Percentiles rank a stretch among this genome's conserved stretches.
phyloP scores from a whole-genome alignment of 176 grass and related monocot genomes.

The Rhynchospora tenuis region DNA sequence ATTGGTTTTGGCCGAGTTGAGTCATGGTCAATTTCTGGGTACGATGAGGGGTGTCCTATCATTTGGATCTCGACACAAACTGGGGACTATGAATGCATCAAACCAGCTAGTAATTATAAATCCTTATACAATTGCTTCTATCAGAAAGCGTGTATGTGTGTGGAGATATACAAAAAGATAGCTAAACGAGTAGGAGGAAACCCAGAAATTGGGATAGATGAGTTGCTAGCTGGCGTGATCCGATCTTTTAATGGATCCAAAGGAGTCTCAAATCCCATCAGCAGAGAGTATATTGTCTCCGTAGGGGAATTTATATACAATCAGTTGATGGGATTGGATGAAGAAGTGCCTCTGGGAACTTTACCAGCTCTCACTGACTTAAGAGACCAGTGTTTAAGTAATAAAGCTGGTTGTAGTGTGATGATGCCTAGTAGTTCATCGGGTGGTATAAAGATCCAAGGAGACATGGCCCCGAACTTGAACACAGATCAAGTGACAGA shows the following conservation, averaged over 20 bases:
- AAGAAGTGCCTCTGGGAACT: constrained; percentile 26
- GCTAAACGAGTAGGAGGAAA: constrained; percentile 38
- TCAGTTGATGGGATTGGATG: constrained; percentile 44
- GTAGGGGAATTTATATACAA: constrained; percentile 47
- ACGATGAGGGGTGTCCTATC: constrained; percentile 40
- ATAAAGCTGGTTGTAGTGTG: constrained; percentile 26
- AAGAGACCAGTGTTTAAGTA: constrained; percentile 43
- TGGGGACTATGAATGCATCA: constrained; percentile 53
- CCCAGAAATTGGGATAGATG: constrained; percentile 42
- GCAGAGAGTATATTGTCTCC: constrained; percentile 54
- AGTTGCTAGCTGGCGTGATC: constrained; percentile 44
- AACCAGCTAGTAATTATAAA: constrained; percentile 47
- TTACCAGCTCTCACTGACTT: constrained; percentile 40
- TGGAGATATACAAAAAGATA: constrained; percentile 51
- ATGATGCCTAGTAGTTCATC: constrained; percentile 10
- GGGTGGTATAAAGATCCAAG: constrained; percentile 46
- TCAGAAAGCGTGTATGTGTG: constrained; percentile 42
- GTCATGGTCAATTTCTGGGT: constrained; percentile 52
- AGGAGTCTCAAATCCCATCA: constrained; percentile 19
- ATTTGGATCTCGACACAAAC: constrained; percentile 52
- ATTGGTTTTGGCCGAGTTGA: constrained; percentile 46
- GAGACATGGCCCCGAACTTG: neutral
- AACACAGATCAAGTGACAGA: constrained; percentile 4
- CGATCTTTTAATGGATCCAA: constrained; percentile 37
- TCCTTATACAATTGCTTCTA: constrained; percentile 44